These are phyloP conservation scores for Penstemon davidsonii DNA, from an alignment of 257 asterid species.

Conservation along the genomic window DNA sequence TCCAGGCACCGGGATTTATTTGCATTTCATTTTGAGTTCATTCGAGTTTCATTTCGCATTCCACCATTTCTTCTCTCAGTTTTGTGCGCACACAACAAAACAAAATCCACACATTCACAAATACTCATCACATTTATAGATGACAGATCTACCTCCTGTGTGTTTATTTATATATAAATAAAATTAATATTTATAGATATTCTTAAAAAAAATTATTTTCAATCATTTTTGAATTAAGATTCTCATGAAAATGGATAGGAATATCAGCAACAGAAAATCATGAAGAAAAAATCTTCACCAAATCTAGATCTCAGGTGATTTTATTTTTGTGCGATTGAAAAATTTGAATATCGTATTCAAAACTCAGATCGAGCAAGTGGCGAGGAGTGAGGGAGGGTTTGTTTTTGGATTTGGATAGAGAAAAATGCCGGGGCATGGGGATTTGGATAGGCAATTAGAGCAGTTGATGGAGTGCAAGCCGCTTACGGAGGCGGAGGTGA, in stretches of 20 bases:
- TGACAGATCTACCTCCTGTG: conserved; percentile 21
- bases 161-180: conserved; percentile 8
- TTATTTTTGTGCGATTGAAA: not conserved
- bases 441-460: conserved; percentile 86
- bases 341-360: conserved; percentile 24
- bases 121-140: conserved; percentile 10
- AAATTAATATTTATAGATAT: not conserved
- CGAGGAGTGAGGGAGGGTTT: conserved; percentile 16
- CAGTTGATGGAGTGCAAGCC: conserved; percentile 95
- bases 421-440: conserved; percentile 81
- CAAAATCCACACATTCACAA: conserved; percentile 9
- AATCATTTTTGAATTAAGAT: conserved; percentile 28
- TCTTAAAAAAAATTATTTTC: not conserved
- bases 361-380: conserved; percentile 45
- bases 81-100: conserved; percentile 29
- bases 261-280: conserved; percentile 31
- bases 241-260: conserved; percentile 24
- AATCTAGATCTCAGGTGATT: conserved; percentile 40
- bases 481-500: conserved; percentile 76
- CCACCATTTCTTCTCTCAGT: conserved; percentile 38
- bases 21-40: conserved; percentile 32
- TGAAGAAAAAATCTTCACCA: conserved; percentile 16
- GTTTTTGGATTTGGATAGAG: not conserved
- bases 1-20: conserved; percentile 16
- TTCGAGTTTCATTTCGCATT: conserved; percentile 53